Conservation (phyloP, 768 basidiomycete species). For the Tylopilus felleus region DNA sequence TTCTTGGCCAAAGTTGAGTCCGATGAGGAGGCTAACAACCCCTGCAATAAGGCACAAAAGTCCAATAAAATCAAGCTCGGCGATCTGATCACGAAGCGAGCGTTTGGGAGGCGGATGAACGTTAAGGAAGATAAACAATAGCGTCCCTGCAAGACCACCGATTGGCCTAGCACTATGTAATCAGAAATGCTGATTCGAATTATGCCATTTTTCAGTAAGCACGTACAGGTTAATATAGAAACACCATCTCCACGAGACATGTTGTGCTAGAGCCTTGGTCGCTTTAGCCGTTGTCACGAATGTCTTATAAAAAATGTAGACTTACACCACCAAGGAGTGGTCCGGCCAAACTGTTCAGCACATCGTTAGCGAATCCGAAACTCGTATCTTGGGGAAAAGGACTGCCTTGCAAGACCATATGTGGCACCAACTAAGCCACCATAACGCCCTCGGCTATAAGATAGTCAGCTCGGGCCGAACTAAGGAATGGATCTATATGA, state of each 20-base stretch:
- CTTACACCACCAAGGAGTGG: conserved; percentile 79
- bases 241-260: conserved; percentile 79
- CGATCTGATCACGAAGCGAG: conserved; percentile 51
- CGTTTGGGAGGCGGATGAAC: conserved; percentile 66
- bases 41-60: conserved; percentile 60
- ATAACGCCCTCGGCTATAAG: conserved; percentile 67
- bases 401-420: conserved; percentile 61
- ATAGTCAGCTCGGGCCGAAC: conserved; percentile 13
- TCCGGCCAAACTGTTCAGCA: conserved; percentile 50
- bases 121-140: conserved; percentile 71
- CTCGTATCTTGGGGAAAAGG: not conserved
- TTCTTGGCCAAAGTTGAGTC: conserved; percentile 66
- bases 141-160: conserved; percentile 54
- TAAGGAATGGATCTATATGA: not conserved
- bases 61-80: conserved; percentile 69
- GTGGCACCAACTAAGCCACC: conserved; percentile 70
- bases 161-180: conserved; percentile 48
- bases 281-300: too few species aligned
- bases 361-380: not conserved
- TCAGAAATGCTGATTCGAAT: not conserved
- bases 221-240: conserved; percentile 68
- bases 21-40: conserved; percentile 61
- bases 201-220: not conserved
- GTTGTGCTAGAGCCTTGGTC: conserved; percentile 39
- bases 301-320: conserved; percentile 7